Base-by-base conservation (phyloP, 1,284 basidiomycete genomes). In the Tilletia horrida region DNA sequence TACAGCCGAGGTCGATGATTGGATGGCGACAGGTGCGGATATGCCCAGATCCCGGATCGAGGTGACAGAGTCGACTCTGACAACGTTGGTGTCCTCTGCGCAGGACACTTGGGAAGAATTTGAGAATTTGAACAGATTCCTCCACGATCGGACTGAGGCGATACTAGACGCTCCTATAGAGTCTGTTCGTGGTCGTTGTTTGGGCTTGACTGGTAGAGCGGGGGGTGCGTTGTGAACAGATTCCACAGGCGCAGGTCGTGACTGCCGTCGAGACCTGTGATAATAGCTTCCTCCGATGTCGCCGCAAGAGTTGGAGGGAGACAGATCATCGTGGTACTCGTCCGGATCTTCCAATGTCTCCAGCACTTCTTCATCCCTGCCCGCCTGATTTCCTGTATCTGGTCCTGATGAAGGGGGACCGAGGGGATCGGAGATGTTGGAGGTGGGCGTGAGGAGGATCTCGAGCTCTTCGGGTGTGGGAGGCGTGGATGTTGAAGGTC, bases 271-370 rank as follows among this genome's bases (percentile, higher is more conserved):
- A 6, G 35, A 11, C 11, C 35, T 40, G 35, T 11, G 4, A 40
- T 40, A 40, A 11, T 40, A 40, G 35, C 35, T 40, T 11, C 35
- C 21, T 52, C 50, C 50, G 50, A 21, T 52, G 23, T 27, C 50
- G 18, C 47, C 47, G 18, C n/a, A 52, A 13, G 50, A 52, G 50
- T n/a, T 52, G 50, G 50, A n/a, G 23, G 50, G 50, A 52, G 50
- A 52, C 18, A 52, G 21, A 27, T 25, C 50, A 25, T 52, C 50
- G 50, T 40, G 6, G 35, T 21, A n/a, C 7, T 52, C 50, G 21
- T 27, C 23, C 6, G 23, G 23, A 52, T 52, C 50, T 8, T 52
- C 50, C 50, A 52, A 52, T 27, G 27, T 52, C 21, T 52, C 50
- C 23, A 52, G 23, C 4, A 21, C 27, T 21, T 52, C 50, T 11